phyloP scores from a whole-genome alignment of 176 grass and related monocot species.

The Zizania latifolia region DNA sequence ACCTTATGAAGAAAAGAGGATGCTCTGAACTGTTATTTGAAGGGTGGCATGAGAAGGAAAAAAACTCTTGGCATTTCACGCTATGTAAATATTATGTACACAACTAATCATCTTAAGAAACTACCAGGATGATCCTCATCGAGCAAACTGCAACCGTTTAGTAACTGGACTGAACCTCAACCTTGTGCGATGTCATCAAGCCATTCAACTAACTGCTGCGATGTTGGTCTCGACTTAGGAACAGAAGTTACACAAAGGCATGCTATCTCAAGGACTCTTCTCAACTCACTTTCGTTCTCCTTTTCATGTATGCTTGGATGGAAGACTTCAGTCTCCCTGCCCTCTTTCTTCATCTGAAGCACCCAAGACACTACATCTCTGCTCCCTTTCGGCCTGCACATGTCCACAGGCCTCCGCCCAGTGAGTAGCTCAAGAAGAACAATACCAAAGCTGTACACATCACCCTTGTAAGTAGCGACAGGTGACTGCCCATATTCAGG shows the following conservation, averaged over 20 bases:
- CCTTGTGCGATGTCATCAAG: constrained; percentile 54
- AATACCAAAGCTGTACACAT: constrained; percentile 86
- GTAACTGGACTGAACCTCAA: background rate
- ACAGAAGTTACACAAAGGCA: constrained; percentile 66
- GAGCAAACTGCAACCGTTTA: constrained; percentile 11
- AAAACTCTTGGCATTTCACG: constrained; percentile 20
- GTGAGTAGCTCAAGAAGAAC: constrained; percentile 82
- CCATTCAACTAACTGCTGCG: constrained; percentile 64
- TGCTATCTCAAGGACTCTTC: constrained; percentile 72
- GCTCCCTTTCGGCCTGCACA: constrained; percentile 82
- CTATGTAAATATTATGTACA: constrained; percentile 65
- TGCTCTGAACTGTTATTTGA: background rate
- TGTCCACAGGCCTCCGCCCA: constrained; percentile 73
- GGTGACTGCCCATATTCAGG: constrained; percentile 79
- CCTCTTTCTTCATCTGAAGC: constrained; percentile 72
- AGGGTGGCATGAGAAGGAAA: background rate
- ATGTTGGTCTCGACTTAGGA: constrained; percentile 67
- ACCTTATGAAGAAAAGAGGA: constrained; percentile 28
- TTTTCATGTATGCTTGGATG: constrained; percentile 56
- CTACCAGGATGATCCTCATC: constrained; percentile 13
- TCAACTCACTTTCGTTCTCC: constrained; percentile 33
- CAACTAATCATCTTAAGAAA: constrained; percentile 24
- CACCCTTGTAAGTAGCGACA: constrained; percentile 80
- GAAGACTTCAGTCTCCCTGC: constrained; percentile 66
- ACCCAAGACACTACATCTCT: constrained; percentile 92